phyloP scores from a whole-genome alignment of 306 rosid genomes.

The Inga oerstediana region DNA sequence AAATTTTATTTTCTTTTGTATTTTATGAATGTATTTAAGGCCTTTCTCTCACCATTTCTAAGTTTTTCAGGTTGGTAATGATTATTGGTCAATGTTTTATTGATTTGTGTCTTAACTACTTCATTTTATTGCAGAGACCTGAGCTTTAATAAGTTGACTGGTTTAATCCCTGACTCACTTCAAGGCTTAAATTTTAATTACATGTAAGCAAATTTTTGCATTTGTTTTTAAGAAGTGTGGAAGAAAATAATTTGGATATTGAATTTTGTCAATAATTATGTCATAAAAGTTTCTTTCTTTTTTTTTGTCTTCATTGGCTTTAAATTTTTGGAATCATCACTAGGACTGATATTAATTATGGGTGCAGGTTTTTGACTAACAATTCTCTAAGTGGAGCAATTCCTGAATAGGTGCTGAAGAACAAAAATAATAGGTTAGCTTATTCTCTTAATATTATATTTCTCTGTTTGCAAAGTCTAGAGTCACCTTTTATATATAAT shows the following conservation, averaged over 20 bases:
- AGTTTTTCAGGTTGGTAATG: too few relatives aligned
- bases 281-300: not conserved
- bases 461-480: not conserved
- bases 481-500: not conserved
- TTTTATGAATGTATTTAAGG: not conserved
- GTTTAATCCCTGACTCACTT: conserved; percentile 57
- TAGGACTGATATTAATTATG: not conserved
- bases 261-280: not conserved
- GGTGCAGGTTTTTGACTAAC: conserved; percentile 75
- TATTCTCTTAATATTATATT: not conserved
- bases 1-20: too few relatives aligned
- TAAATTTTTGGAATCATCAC: not conserved
- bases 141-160: conserved; percentile 76
- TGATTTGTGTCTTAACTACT: not conserved
- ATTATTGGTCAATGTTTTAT: not conserved
- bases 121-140: conserved; percentile 57
- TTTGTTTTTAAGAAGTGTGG: not conserved
- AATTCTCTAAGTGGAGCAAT: conserved; percentile 69
- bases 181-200: conserved; percentile 3
- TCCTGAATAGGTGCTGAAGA: conserved; percentile 53
- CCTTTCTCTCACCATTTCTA: not conserved
- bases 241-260: not conserved
- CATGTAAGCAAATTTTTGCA: conserved; percentile 55
- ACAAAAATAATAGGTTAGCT: conserved; percentile 47
- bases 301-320: not conserved